Evolutionary conservation across 2,329 filamentous ascomycete species (phyloP).

Genomic region (Exophiala lecanii-corni): DNA sequence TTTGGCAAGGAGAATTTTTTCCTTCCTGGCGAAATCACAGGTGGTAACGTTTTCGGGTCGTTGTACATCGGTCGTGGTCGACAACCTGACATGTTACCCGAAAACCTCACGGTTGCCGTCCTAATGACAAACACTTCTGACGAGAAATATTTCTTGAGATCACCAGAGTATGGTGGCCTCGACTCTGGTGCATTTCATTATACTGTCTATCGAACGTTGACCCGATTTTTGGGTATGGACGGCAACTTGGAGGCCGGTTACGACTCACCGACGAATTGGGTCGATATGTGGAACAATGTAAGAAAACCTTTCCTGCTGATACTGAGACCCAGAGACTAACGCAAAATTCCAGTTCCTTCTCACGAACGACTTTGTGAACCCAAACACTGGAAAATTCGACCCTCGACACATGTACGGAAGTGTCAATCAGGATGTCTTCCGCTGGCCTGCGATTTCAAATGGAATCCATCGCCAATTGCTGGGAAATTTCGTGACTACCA

Average conservation of each 20-base stretch:
- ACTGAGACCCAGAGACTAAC: too few relatives aligned
- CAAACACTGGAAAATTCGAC: conserved; percentile 58
- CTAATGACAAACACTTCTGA: conserved; percentile 42
- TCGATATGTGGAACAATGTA: conserved; percentile 49
- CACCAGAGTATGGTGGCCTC: conserved; percentile 43
- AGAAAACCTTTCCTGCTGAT: not conserved
- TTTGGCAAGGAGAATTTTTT: conserved; percentile 61
- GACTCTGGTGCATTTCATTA: conserved; percentile 62
- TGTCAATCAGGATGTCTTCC: conserved; percentile 63
- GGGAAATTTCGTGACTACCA: conserved; percentile 54
- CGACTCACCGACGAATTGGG: conserved; percentile 53
- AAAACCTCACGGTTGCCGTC: conserved; percentile 47
- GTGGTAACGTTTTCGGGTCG: conserved; percentile 56
- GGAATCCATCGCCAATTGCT: conserved; percentile 56
- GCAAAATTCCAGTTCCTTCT: conserved; percentile 43
- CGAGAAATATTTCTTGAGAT: conserved; percentile 49
- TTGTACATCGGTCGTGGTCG: conserved; percentile 60
- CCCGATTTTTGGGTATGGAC: conserved; percentile 57
- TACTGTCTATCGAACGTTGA: conserved; percentile 59
- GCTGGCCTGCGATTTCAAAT: conserved; percentile 57
- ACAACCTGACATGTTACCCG: conserved; percentile 50
- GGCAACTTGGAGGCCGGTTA: conserved; percentile 52
- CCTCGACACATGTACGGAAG: conserved; percentile 61
- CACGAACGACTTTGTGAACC: conserved; percentile 58
- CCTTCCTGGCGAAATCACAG: conserved; percentile 60